Evolutionary conservation across 73 alveolate species (phyloP).

Genomic region (Urostyla sp.): DNA sequence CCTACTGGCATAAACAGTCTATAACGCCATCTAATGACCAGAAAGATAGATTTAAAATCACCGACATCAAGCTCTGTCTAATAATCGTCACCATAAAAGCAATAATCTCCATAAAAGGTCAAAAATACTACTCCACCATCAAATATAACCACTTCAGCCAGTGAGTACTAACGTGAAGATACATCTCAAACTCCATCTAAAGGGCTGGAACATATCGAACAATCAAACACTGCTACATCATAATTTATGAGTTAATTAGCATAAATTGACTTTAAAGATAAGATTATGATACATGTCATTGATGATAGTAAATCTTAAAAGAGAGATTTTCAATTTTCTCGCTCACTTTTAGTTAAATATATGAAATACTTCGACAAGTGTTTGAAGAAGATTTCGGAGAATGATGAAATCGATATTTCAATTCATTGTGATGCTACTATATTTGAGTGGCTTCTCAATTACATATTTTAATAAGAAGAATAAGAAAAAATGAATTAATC

Average conservation of each 20-base stretch:
- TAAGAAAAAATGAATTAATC: background rate
- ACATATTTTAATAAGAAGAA: constrained; percentile 56
- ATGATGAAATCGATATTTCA: constrained; percentile 74
- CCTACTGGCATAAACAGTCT: background rate
- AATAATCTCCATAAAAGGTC: background rate
- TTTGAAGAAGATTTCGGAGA: constrained; percentile 48
- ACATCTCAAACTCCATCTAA: background rate
- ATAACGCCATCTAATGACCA: constrained; percentile 20
- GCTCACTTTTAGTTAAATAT: constrained; percentile 62
- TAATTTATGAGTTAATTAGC: background rate
- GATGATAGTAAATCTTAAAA: constrained; percentile 70
- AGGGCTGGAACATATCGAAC: background rate
- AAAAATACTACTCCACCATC: constrained; percentile 35
- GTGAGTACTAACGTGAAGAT: constrained; percentile 12
- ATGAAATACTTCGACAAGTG: constrained; percentile 76
- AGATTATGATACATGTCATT: constrained; percentile 75
- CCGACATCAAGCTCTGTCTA: background rate
- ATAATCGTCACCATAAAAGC: background rate
- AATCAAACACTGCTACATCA: background rate
- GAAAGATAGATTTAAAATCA: constrained; percentile 15
- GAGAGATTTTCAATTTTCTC: constrained; percentile 65
- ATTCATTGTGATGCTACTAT: constrained; percentile 78
- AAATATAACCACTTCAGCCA: constrained; percentile 14
- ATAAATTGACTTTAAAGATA: constrained; percentile 30
- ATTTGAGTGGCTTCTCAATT: constrained; percentile 79